phyloP scores from a whole-genome alignment of 1,139 yeast species.

The Geotrichum candidum region DNA sequence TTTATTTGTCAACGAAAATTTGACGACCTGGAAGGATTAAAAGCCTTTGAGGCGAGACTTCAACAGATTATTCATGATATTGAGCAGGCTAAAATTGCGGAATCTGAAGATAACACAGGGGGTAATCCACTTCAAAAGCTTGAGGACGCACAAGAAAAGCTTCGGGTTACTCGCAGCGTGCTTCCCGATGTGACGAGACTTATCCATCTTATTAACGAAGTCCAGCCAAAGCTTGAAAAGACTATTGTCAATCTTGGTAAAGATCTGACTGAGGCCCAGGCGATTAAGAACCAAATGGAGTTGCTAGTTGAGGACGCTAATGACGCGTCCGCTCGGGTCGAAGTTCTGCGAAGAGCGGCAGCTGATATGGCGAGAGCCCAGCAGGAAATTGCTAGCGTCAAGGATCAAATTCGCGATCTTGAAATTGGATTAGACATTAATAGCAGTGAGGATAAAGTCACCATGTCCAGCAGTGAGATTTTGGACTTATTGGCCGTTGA shows the following conservation, averaged over 20 bases:
- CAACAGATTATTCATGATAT: background rate
- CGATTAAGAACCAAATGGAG: background rate
- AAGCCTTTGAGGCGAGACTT: constrained; percentile 7
- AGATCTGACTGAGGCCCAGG: constrained; percentile 23
- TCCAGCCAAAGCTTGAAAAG: constrained; percentile 23
- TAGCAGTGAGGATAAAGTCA: background rate
- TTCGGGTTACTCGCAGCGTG: constrained; percentile 6
- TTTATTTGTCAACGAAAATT: constrained; percentile 11
- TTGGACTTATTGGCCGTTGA: constrained; percentile 46
- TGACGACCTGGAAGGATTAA: constrained; percentile 4
- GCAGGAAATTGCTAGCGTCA: constrained; percentile 24
- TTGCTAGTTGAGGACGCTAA: constrained; percentile 10
- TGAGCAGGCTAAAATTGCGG: constrained; percentile 2
- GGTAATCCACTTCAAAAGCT: constrained; percentile 1
- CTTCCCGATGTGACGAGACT: constrained; percentile 9
- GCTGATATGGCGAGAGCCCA: constrained; percentile 28
- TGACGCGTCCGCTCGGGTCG: constrained; percentile 25
- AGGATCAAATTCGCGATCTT: constrained; percentile 21
- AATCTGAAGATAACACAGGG: background rate
- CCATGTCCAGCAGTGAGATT: constrained; percentile 45
- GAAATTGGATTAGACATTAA: constrained; percentile 35
- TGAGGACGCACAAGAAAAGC: constrained; percentile 5
- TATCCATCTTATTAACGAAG: constrained; percentile 16
- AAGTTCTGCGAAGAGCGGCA: constrained; percentile 36
- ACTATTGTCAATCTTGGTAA: constrained; percentile 20